Conservation (phyloP, 805 yeast genomes). For the Candida ortonii region DNA sequence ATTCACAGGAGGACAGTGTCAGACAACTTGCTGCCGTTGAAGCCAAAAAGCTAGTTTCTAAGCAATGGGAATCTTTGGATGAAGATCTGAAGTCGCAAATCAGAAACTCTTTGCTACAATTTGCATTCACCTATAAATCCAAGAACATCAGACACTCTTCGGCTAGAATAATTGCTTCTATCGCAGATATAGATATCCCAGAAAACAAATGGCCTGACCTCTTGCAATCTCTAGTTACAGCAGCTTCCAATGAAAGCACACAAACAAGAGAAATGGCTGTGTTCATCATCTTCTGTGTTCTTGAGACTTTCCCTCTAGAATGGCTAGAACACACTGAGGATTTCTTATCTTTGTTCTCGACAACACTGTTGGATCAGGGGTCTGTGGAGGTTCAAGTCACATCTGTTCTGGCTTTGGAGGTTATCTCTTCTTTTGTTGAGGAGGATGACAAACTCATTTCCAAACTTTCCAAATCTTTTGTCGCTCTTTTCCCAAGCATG, state of each 20-base stretch:
- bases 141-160: slow-evolving; percentile 78
- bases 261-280: slow-evolving; percentile 79
- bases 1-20: slow-evolving; percentile 63
- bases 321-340: slow-evolving; percentile 59
- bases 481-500: slow-evolving; percentile 71
- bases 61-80: slow-evolving; percentile 63
- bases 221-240: slow-evolving; percentile 65
- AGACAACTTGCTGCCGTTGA: slow-evolving; percentile 96
- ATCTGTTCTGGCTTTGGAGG: slow-evolving; percentile 76
- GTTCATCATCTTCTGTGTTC: slow-evolving; percentile 69
- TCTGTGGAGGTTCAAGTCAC: slow-evolving; percentile 77
- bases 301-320: slow-evolving; percentile 66
- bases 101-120: slow-evolving; percentile 63
- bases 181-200: slow-evolving; percentile 74
- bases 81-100: slow-evolving; percentile 54
- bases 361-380: slow-evolving; percentile 58
- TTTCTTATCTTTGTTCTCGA: slow-evolving; percentile 66
- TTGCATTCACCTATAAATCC: slow-evolving; percentile 62
- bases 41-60: slow-evolving; percentile 75
- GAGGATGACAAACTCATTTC: slow-evolving; percentile 48
- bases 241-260: slow-evolving; percentile 48
- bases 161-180: slow-evolving; percentile 85
- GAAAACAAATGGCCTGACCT: slow-evolving; percentile 69
- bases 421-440: slow-evolving; percentile 65
- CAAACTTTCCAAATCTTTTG: slow-evolving; percentile 47